Base-by-base conservation (phyloP, 2,329 filamentous ascomycete genomes). In the Exophiala sp. region DNA sequence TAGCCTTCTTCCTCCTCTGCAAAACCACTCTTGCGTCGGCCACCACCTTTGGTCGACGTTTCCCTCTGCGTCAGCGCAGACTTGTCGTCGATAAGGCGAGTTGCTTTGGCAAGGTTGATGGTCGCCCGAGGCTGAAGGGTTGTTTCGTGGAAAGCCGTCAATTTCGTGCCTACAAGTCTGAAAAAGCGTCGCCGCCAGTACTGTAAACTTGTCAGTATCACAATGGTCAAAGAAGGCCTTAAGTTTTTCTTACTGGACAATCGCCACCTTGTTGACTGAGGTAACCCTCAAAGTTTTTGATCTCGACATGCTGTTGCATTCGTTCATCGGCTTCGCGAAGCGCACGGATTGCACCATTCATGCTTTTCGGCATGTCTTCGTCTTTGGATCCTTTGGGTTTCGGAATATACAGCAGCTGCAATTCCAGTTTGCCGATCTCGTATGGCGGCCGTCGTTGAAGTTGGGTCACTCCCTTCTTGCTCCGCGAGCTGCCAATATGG, bases 111-210 rank as follows among this genome's bases (percentile, higher is more conserved):
- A 47, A 99, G 80, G 68, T 97, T 97, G 76, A 99, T 99, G 18
- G 91, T 97, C 9, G 92, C 94, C 62, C 94, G 89, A 44, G 92
- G 94, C 71, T 99, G 94, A 20, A 91, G 86, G 12, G 92, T 97
- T 40, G 91, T 85, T 76, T 99, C 94, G 68, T 99, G 94, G 72
- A 91, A 99, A 2, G 94, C 94, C 4, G 92, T 97, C 57, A 99
- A 78, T 71, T 95, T 95, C 24, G 88, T 86, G 39, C 92, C 92
- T 18, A 88, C 82, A 7, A 99, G 85, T 70, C 94, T 95, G 80
- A 99, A 99, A 76, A 95, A 97, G 57, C 94, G 89, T 56, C 94
- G 90, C 58, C 94, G 91, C 94, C 94, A 99, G 78, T 91, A 97
- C 88, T 96, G 63, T 18, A 33, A 21, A 39, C 33, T 40, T 12